phyloP scores from a whole-genome alignment of 495 filamentous ascomycete genomes.

The Penicillium lividum region DNA sequence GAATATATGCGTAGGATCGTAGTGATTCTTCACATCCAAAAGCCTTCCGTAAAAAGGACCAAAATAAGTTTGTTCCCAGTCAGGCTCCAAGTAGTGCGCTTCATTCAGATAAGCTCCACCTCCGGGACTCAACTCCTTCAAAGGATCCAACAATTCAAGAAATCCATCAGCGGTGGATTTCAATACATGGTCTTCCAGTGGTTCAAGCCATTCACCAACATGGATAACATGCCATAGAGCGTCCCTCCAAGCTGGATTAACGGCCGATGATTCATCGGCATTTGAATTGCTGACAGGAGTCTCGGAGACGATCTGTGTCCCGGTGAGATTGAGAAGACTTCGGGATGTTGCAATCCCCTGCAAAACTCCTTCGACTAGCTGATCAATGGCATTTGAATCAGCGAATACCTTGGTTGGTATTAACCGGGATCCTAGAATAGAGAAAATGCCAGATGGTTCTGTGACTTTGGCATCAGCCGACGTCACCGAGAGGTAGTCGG shows the following conservation, averaged over 20 bases:
- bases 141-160: conserved; percentile 13
- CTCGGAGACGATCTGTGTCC: conserved; percentile 17
- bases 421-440: conserved; percentile 21
- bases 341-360: conserved; percentile 11
- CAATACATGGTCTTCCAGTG: not conserved
- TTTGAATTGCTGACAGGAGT: conserved; percentile 20
- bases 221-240: conserved; percentile 25
- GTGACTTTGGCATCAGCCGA: conserved; percentile 10
- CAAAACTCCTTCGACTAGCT: conserved; percentile 14
- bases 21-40: conserved; percentile 46
- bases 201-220: conserved; percentile 17
- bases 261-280: conserved; percentile 4
- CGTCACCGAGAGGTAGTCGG: conserved; percentile 15
- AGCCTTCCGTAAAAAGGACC: conserved; percentile 51
- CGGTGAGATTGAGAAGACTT: conserved; percentile 10
- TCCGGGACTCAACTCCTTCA: conserved; percentile 22
- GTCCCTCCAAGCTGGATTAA: conserved; percentile 20
- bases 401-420: conserved; percentile 25
- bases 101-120: conserved; percentile 26
- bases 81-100: conserved; percentile 52
- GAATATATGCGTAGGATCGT: conserved; percentile 54
- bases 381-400: conserved; percentile 19
- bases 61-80: conserved; percentile 59
- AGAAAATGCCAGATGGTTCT: conserved; percentile 24
- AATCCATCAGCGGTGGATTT: not conserved